Evolutionary conservation across 1,284 basidiomycete genomes (phyloP).

Genomic region (Ustilago bromivora): DNA sequence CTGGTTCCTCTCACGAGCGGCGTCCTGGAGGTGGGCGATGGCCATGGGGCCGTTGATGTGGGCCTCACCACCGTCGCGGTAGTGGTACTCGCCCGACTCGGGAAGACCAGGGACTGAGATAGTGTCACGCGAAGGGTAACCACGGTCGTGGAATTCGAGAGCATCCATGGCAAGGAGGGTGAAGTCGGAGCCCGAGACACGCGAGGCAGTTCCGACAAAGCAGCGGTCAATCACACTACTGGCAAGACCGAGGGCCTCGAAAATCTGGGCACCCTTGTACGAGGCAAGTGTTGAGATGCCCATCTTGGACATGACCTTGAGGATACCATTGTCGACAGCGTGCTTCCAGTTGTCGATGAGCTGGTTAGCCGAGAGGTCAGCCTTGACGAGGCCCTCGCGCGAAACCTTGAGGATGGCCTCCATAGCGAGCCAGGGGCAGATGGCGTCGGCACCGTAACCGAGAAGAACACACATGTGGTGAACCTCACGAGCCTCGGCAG

Average conservation of each 20-base stretch:
- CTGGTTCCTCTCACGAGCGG: constrained; percentile 66
- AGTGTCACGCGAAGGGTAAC: constrained; percentile 62
- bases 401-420: constrained; percentile 67
- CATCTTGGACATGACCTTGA: constrained; percentile 69
- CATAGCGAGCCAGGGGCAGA: constrained; percentile 67
- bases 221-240: constrained; percentile 63
- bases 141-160: constrained; percentile 67
- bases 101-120: constrained; percentile 59
- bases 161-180: constrained; percentile 65
- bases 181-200: constrained; percentile 64
- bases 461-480: constrained; percentile 68
- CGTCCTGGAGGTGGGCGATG: constrained; percentile 67
- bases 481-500: constrained; percentile 67
- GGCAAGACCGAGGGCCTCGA: constrained; percentile 67
- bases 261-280: constrained; percentile 69
- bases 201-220: constrained; percentile 66
- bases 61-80: constrained; percentile 66
- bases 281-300: constrained; percentile 67
- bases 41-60: constrained; percentile 66
- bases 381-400: constrained; percentile 66
- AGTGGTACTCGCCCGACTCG: constrained; percentile 68
- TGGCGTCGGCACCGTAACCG: constrained; percentile 68
- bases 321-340: constrained; percentile 64
- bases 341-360: constrained; percentile 62
- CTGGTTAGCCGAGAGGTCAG: constrained; percentile 53